Base-by-base conservation (phyloP, 345 rosid species). In the Hibiscus mutabilis region DNA sequence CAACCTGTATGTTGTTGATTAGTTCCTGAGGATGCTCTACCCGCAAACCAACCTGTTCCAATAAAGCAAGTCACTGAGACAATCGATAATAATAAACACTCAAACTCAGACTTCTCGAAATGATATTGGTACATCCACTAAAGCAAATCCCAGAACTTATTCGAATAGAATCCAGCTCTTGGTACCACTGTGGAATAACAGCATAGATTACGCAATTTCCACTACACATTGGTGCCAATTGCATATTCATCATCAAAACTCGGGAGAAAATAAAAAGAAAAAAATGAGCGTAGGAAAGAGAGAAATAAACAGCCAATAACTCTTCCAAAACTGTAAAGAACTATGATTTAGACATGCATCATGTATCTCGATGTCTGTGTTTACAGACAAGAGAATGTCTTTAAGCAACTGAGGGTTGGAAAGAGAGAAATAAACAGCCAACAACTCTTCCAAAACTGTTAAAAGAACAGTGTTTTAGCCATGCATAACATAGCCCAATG, bases 21-120 rank as follows among this genome's bases (percentile, higher is more conserved):
- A 94, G 84, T 75, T 88, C 93, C 81, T 94, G 98, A 73, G 98
- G 98, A 84, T 94, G 98, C 81, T 94, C 98, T 73, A 94, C 66
- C 21, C 97, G 97, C 81, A 94, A 86, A 65, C 97, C 98, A 74
- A 94, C 96, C 98, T 94, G 82, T 63, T 65, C 71, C 77, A 74
- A 33, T 78, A 80, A 47, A 72, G 49, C 33, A 66, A 60, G 69
- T 68, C 72, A 57, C 27, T 10, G 71, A 68, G 27, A 73, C 72
- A 5, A 69, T 44, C 5, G 60, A 57, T 8, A 46, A 67, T 6
- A 27, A 47, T 16, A 25, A 47, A 15, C 57, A 67, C 16, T 15
- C 19, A 40, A 57, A 53, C 29, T 62, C 19, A 68, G 15, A 49
- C 16, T 68, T 47, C 44, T 64, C 60, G 33, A 15, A 65, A 58